phyloP scores from a whole-genome alignment of 108 stramenopile genomes.

The Chaetoceros muelleri region DNA sequence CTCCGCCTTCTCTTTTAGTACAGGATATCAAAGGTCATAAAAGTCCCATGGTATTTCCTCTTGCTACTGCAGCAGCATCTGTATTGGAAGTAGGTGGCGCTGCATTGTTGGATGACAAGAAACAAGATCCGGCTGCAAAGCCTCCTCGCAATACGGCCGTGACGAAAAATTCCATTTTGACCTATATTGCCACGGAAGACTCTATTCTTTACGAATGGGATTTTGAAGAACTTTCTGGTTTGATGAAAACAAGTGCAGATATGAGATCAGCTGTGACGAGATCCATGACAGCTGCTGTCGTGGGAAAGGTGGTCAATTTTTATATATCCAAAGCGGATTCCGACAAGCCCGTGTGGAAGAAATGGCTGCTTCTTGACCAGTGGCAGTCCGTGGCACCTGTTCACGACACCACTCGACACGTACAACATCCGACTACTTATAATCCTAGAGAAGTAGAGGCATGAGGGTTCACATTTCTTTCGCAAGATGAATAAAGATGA shows the following conservation, averaged over 20 bases:
- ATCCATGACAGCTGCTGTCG: constrained; percentile 72
- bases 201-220: constrained; percentile 57
- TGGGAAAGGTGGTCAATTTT: constrained; percentile 81
- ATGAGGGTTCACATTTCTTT: too few species aligned
- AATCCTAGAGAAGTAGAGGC: too few species aligned
- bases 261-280: constrained; percentile 61
- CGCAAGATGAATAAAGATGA: too few species aligned
- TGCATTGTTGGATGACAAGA: not conserved
- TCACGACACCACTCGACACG: too few species aligned
- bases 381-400: too few species aligned
- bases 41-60: too few species aligned
- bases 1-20: not conserved
- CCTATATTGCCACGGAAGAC: constrained; percentile 52
- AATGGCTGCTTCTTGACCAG: too few species aligned
- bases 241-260: constrained; percentile 58
- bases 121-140: not conserved
- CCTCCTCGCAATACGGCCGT: not conserved
- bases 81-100: constrained; percentile 3
- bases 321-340: not conserved
- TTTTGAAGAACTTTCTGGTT: constrained; percentile 54
- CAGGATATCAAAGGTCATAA: not conserved
- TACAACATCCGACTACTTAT: too few species aligned
- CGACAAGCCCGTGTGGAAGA: not conserved
- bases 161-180: constrained; percentile 28
- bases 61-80: not conserved